Percentiles rank a stretch among this genome's conserved stretches.
These are phyloP conservation scores for Beauveria asiatica DNA, from an alignment of 2,329 filamentous ascomycete genomes.

Conservation along the genomic window DNA sequence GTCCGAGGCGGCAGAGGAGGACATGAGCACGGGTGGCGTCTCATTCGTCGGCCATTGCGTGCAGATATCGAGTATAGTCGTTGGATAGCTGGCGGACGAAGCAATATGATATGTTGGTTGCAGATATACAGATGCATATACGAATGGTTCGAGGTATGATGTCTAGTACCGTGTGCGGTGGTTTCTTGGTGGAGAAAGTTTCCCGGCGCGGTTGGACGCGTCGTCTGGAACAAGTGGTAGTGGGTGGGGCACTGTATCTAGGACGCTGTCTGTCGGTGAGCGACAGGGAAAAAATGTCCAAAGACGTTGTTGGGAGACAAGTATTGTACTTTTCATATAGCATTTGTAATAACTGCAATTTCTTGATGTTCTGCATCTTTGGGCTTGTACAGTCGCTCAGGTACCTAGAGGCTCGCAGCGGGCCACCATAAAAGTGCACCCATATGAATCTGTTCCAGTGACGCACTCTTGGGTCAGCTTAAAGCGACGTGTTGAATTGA, in stretches of 20 bases:
- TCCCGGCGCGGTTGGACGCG: slow-evolving; percentile 2
- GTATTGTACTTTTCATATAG: not conserved
- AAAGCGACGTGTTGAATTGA: too few species aligned
- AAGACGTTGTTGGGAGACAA: not conserved
- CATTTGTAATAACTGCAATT: not conserved
- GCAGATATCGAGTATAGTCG: not conserved
- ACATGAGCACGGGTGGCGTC: slow-evolving; percentile 18
- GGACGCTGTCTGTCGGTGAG: not conserved
- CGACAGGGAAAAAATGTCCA: not conserved
- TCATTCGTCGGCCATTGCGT: slow-evolving; percentile 7
- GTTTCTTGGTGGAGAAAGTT: not conserved
- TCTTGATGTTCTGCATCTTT: not conserved
- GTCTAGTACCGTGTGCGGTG: not conserved
- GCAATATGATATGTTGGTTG: not conserved
- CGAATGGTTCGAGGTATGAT: not conserved
- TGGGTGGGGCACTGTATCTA: not conserved
- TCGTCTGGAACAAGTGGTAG: not conserved
- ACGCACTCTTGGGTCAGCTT: too few species aligned
- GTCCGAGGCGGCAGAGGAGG: slow-evolving; percentile 25
- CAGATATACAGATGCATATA: not conserved
- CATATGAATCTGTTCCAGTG: too few species aligned
- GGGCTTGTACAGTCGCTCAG: too few species aligned
- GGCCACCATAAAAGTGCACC: too few species aligned
- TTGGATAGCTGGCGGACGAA: not conserved
- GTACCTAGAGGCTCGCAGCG: too few species aligned